Evolutionary conservation across 208 protist species (phyloP).

Genomic region (Trypanosoma scelopori): DNA sequence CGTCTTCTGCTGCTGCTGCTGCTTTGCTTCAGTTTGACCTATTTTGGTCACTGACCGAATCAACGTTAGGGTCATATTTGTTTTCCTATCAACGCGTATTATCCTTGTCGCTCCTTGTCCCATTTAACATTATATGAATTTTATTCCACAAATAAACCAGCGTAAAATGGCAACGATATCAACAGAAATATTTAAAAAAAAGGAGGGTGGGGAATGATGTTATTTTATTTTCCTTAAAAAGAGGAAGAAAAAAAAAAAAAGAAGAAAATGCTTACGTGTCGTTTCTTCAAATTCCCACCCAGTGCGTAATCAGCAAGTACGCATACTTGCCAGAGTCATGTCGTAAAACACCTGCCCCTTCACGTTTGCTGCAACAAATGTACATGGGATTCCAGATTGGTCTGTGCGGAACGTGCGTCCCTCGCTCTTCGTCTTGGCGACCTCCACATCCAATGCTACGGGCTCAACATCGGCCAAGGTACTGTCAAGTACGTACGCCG

Average conservation of each 20-base stretch:
- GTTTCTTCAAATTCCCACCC: conserved; percentile 1
- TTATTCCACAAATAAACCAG: too few species aligned
- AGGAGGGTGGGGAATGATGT: too few species aligned
- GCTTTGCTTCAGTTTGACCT: too few species aligned
- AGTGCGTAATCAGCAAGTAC: conserved; percentile 23
- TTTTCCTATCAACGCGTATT: too few species aligned
- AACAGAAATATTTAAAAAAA: conserved; percentile 8
- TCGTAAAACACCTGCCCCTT: conserved; percentile 67
- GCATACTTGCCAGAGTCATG: conserved; percentile 49
- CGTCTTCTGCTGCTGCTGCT: too few species aligned
- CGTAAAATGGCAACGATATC: conserved; percentile 4
- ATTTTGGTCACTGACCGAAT: too few species aligned
- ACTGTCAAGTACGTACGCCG: conserved; percentile 70
- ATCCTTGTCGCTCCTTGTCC: too few species aligned
- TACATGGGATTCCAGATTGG: conserved; percentile 1
- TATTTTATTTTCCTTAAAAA: conserved; percentile 4
- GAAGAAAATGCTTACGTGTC: background rate
- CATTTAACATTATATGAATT: too few species aligned
- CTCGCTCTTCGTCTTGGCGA: conserved; percentile 50
- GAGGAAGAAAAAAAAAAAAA: conserved; percentile 9
- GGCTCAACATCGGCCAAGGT: conserved; percentile 48
- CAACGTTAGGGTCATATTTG: too few species aligned
- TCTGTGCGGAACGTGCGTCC: conserved; percentile 41
- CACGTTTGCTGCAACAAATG: conserved; percentile 53
- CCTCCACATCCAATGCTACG: conserved; percentile 56